A percentile compares a stretch with the other conserved stretches of the same genome.
Evolutionary conservation across 768 basidiomycete species (phyloP).

Genomic region (Calocybe cyanea): DNA sequence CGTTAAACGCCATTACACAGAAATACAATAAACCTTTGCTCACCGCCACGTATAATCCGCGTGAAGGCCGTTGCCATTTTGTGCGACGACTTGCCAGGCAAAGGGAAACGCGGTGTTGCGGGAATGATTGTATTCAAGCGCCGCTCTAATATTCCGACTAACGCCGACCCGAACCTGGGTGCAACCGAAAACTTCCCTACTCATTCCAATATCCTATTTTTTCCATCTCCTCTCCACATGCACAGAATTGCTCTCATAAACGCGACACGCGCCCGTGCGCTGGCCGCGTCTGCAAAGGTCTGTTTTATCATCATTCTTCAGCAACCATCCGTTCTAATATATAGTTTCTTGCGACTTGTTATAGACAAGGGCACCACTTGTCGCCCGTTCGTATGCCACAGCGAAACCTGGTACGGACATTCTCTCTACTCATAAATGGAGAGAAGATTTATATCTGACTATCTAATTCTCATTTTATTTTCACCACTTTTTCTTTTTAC

Average conservation of each 20-base stretch:
- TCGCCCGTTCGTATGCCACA: conserved; percentile 89
- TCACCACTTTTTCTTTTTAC: conserved; percentile 19
- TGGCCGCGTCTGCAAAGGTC: conserved; percentile 69
- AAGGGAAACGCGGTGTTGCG: conserved; percentile 4
- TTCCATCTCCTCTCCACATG: no score
- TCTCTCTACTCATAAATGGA: conserved; percentile 3
- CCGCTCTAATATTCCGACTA: conserved; percentile 47
- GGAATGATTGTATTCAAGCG: conserved; percentile 28
- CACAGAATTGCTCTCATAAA: conserved; percentile 85
- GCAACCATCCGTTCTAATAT: conserved; percentile 16
- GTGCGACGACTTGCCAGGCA: conserved; percentile 2
- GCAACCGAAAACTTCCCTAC: conserved; percentile 42
- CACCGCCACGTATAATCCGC: conserved; percentile 28
- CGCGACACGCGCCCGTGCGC: conserved; percentile 72
- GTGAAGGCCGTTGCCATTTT: conserved; percentile 24
- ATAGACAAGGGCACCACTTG: conserved; percentile 46
- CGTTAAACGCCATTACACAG: conserved; percentile 2
- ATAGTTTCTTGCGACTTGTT: conserved; percentile 20
- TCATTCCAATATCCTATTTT: no score
- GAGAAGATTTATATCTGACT: conserved; percentile 16
- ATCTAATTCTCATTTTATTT: conserved; percentile 20
- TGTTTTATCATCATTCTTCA: conserved; percentile 14
- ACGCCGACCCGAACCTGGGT: conserved; percentile 35
- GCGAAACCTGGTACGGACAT: conserved; percentile 86
- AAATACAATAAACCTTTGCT: conserved; percentile 10